Evolutionary conservation across 176 grass and related monocot genomes (phyloP), one percentile per base, ranked within the genome.

Genomic region (Olyra latifolia): DNA sequence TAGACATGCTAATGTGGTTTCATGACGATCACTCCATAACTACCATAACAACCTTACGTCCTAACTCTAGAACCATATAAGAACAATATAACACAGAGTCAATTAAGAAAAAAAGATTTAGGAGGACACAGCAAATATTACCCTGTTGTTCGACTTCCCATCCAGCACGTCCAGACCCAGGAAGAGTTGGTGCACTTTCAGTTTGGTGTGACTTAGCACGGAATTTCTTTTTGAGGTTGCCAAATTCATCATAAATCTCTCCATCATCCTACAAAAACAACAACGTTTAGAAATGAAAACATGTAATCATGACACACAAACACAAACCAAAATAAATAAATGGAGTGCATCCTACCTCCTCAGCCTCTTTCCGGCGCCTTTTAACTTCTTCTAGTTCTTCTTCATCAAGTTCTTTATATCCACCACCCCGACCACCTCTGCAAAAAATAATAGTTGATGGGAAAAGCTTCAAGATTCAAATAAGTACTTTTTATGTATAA

Each of bases 161-260:
- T 79, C 90, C 93, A 86, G 88, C 93, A 56, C 84, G 90, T 45
- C 93, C 97, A 55, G 93, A 93, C 42, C 84, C 86, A 84, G 88
- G 79, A 74, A 87, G 75, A 54, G 79, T 4, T 45, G 78, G 84
- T 10, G 62, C 82, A 60, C 20, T 71, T 71, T 93, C 92, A 74
- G 71, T 75, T 79, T 88, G 90, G 57, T 88, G 90, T 32, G 92
- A 71, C 83, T 95, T 99, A 25, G 88, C 82, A 86, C 93, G 96
- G 6, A 95, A 99, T 85, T 99, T 95, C 86, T 99, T 99, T 81
- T 99, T 99, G 20, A 99, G 88, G 59, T 99, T 99, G 45, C 96
- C 96, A 86, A 99, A 99, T 78, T 99, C 96, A 93, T 99, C 96
- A 82, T 95, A 99, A 20, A 99, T 99, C 83, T 99, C 96, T 50